These are phyloP conservation scores for Onygena corvina DNA, from an alignment of 2,329 filamentous ascomycete species.

Conservation along the genomic window DNA sequence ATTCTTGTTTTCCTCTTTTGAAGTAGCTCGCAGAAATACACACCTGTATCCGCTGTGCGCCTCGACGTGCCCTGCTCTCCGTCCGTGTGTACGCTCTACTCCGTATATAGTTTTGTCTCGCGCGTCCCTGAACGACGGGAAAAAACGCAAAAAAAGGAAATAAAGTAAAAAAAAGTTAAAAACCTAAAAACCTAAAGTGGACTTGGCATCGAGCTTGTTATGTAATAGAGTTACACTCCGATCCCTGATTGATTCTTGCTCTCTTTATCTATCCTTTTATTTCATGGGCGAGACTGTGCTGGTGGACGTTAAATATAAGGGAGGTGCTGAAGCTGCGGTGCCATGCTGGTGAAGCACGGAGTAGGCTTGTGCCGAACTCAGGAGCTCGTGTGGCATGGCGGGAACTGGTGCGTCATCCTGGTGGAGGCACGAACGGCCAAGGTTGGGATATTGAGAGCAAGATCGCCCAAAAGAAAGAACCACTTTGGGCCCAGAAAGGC, in stretches of 20 bases:
- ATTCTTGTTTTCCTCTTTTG: background rate
- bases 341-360: too few relatives aligned
- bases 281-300: too few relatives aligned
- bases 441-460: slow-evolving; percentile 3
- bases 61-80: background rate
- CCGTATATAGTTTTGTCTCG: too few relatives aligned
- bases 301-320: too few relatives aligned
- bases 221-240: slow-evolving; percentile 9
- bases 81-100: background rate
- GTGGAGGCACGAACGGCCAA: background rate
- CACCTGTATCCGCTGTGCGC: background rate
- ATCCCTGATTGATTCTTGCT: background rate
- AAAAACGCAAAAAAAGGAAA: background rate
- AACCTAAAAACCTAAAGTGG: slow-evolving; percentile 16
- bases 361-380: background rate
- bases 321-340: too few relatives aligned
- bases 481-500: slow-evolving; percentile 2
- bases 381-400: background rate
- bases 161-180: slow-evolving; percentile 4
- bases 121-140: background rate
- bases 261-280: background rate
- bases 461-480: background rate
- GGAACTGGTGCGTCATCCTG: slow-evolving; percentile 1
- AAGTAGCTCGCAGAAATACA: too few relatives aligned
- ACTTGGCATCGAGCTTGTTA: slow-evolving; percentile 14